Conservation (phyloP, 306 rosid genomes). For the Rosa rugosa region DNA sequence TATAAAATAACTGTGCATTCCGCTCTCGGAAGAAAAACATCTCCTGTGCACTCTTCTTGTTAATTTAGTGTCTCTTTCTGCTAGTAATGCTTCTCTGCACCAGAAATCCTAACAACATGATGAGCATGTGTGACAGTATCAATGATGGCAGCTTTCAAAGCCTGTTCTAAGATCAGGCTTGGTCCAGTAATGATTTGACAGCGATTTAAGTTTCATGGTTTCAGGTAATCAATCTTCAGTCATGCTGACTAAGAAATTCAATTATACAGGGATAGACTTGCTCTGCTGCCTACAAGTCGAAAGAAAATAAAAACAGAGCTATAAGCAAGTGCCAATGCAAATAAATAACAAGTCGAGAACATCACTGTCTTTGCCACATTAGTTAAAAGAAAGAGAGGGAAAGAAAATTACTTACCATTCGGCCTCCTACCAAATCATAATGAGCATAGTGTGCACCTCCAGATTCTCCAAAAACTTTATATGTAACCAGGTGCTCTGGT, state of each 20-base stretch:
- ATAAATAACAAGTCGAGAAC: slow-evolving; percentile 11
- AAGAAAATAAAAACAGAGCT: slow-evolving; percentile 13
- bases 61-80: not conserved
- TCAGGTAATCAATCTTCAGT: slow-evolving; percentile 48
- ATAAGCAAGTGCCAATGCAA: slow-evolving; percentile 29
- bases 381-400: slow-evolving; percentile 5
- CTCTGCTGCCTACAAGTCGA: slow-evolving; percentile 70
- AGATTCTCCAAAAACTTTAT: slow-evolving; percentile 72
- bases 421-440: slow-evolving; percentile 98
- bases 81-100: slow-evolving; percentile 13
- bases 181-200: not conserved
- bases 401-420: slow-evolving; percentile 52
- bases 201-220: not conserved
- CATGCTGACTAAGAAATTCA: slow-evolving; percentile 66
- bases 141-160: not conserved
- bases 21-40: not conserved
- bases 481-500: slow-evolving; percentile 76
- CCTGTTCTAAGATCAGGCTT: not conserved
- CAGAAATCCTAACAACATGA: not conserved
- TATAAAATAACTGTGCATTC: not conserved
- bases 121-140: not conserved
- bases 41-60: not conserved
- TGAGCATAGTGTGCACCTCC: slow-evolving; percentile 96
- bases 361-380: not conserved
- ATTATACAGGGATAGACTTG: slow-evolving; percentile 81